phyloP scores from a whole-genome alignment of 768 basidiomycete species.

The Pulveroboletus sp. region DNA sequence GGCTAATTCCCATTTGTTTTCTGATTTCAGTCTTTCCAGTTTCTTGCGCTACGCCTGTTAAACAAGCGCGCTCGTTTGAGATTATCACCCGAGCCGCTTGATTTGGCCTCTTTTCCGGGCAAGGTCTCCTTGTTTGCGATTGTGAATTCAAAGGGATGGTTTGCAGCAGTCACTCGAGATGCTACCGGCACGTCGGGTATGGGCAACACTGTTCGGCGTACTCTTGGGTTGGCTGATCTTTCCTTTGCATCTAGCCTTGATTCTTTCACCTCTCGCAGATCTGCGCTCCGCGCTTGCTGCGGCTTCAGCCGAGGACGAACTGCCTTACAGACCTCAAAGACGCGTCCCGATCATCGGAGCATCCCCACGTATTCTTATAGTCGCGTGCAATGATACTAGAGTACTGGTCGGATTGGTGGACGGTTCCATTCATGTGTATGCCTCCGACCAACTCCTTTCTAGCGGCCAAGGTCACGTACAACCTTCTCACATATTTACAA shows the following conservation, averaged over 20 bases:
- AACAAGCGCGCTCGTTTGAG: slow-evolving; percentile 63
- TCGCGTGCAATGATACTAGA: slow-evolving; percentile 56
- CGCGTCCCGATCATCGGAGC: slow-evolving; percentile 40
- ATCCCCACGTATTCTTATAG: slow-evolving; percentile 49
- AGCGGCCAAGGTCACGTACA: slow-evolving; percentile 37
- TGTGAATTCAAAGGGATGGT: slow-evolving; percentile 62
- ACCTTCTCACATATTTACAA: slow-evolving; percentile 46
- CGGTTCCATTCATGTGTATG: slow-evolving; percentile 58
- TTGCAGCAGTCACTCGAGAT: slow-evolving; percentile 52
- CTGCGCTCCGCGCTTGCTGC: slow-evolving; percentile 50
- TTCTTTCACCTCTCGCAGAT: slow-evolving; percentile 55
- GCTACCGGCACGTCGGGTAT: slow-evolving; percentile 35
- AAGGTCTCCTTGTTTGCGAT: slow-evolving; percentile 54
- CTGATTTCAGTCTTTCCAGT: slow-evolving; percentile 26
- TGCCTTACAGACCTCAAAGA: slow-evolving; percentile 49
- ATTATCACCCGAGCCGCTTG: slow-evolving; percentile 50
- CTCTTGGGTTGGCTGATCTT: neutral
- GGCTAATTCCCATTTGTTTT: neutral
- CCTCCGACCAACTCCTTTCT: slow-evolving; percentile 49
- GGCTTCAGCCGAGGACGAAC: slow-evolving; percentile 35
- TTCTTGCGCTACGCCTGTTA: slow-evolving; percentile 36
- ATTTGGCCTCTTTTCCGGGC: slow-evolving; percentile 37
- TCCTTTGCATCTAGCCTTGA: slow-evolving; percentile 41
- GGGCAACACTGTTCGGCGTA: slow-evolving; percentile 8
- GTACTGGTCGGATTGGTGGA: slow-evolving; percentile 55